Conservation (phyloP, 176 grass and related monocot species). For the Oryza longistaminata region DNA sequence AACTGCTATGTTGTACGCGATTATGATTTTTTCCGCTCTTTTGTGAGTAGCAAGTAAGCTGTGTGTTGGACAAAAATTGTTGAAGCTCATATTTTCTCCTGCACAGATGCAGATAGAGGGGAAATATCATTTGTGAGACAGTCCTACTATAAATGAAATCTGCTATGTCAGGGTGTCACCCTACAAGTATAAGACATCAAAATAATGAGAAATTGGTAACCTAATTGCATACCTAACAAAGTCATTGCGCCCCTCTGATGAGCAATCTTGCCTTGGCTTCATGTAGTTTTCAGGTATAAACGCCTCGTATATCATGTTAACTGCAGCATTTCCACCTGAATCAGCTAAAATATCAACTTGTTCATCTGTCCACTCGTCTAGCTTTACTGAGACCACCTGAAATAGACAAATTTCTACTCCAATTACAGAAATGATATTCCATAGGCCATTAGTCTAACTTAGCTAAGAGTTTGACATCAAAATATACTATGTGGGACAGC, state of each 20-base stretch:
- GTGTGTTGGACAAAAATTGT: constrained; percentile 69
- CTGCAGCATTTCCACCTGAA: constrained; percentile 67
- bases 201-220: background rate
- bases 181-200: background rate
- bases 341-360: constrained; percentile 76
- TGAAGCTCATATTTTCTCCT: constrained; percentile 92
- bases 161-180: background rate
- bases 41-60: constrained; percentile 42
- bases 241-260: constrained; percentile 66
- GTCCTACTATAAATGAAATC: constrained; percentile 3
- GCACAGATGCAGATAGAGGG: constrained; percentile 18
- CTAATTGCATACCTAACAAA: constrained; percentile 63
- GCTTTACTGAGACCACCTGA: constrained; percentile 85
- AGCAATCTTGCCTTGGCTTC: constrained; percentile 80
- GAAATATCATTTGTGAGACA: constrained; percentile 19
- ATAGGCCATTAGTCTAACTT: background rate
- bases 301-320: constrained; percentile 83
- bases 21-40: constrained; percentile 45
- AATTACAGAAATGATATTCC: constrained; percentile 4
- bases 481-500: background rate
- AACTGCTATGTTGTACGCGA: constrained; percentile 50
- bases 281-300: constrained; percentile 63
- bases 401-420: constrained; percentile 32
- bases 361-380: constrained; percentile 94
- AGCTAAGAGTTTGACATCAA: constrained; percentile 19